These are phyloP conservation scores for Quercus glauca DNA, from an alignment of 306 rosid species.

Conservation along the genomic window DNA sequence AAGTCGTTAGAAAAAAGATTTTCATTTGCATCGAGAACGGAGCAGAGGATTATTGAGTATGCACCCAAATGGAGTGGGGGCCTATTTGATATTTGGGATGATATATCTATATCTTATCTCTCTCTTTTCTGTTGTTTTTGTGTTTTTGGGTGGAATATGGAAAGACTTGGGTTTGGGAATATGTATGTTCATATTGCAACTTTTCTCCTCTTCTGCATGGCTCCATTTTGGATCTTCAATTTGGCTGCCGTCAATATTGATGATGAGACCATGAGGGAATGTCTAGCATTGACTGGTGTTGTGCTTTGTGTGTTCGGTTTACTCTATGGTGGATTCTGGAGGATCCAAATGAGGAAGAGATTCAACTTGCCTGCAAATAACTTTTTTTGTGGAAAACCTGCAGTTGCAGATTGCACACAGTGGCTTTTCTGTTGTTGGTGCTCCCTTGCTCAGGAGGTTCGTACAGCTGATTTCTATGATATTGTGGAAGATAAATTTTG, in stretches of 20 bases:
- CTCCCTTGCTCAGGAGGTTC: conserved; percentile 58
- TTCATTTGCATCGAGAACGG: conserved; percentile 35
- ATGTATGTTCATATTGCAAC: conserved; percentile 47
- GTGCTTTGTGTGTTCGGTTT: conserved; percentile 42
- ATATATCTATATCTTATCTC: conserved; percentile 28
- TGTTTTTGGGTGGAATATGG: conserved; percentile 49
- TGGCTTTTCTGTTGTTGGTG: conserved; percentile 66
- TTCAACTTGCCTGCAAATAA: conserved; percentile 41
- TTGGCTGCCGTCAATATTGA: conserved; percentile 49
- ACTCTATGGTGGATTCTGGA: conserved; percentile 62
- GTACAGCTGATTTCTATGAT: conserved; percentile 47
- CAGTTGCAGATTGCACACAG: conserved; percentile 38
- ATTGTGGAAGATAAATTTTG: conserved; percentile 26
- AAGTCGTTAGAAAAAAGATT: conserved; percentile 18
- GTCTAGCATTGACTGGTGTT: conserved; percentile 31
- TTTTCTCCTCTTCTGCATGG: conserved; percentile 47
- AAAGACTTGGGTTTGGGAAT: conserved; percentile 52
- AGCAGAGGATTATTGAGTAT: conserved; percentile 26
- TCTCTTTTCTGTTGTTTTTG: conserved; percentile 47
- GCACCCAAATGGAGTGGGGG: conserved; percentile 58
- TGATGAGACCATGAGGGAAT: conserved; percentile 28
- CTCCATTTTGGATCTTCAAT: conserved; percentile 49
- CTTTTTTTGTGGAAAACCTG: conserved; percentile 39
- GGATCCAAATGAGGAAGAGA: conserved; percentile 55
- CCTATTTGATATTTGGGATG: conserved; percentile 37